Evolutionary conservation across 2,329 filamentous ascomycete genomes (phyloP), one percentile per base, ranked within the genome.

Genomic region (Bipolaris gigantea): DNA sequence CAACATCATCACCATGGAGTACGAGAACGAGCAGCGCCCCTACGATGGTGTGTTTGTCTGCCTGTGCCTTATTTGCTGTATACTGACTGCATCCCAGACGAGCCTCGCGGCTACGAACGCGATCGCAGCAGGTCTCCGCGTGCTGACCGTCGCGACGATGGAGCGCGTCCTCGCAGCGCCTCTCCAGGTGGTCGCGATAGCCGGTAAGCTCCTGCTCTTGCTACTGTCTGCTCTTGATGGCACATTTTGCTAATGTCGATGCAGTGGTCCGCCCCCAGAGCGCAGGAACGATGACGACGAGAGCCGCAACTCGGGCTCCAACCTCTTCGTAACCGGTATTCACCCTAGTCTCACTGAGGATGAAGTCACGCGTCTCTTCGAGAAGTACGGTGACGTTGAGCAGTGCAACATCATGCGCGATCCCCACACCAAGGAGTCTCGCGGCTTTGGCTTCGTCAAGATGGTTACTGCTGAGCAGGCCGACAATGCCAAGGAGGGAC

Each of bases 371-470:
- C 92, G 92, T 75, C 87, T 99, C 63, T 99, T 99, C 73, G 92
- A 97, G 80, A 99, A 97, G 79, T 97, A 97, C 71, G 94, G 94
- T 66, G 92, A 96, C 74, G 94, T 99, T 48, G 93, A 97, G 80
- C 97, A 95, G 80, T 97, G 93, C 81, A 95, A 97, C 77, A 99
- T 99, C 80, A 99, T 99, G 94, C 87, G 93, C 72, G 94, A 99
- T 73, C 94, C 94, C 59, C 94, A 99, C 78, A 95, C 90, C 71
- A 96, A 96, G 80, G 94, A 99, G 79, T 97, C 93, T 66, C 94
- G 94, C 77, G 94, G 94, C 64, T 99, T 99, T 65, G 94, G 94
- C 52, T 99, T 99, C 80, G 94, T 99, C 75, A 97, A 99, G 82
- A 97, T 99, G 93, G 87, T 92, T 57, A 95, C 91, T 54, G 85